phyloP scores from a whole-genome alignment of 1,284 basidiomycete species.

The Pseudozyma thailandica region DNA sequence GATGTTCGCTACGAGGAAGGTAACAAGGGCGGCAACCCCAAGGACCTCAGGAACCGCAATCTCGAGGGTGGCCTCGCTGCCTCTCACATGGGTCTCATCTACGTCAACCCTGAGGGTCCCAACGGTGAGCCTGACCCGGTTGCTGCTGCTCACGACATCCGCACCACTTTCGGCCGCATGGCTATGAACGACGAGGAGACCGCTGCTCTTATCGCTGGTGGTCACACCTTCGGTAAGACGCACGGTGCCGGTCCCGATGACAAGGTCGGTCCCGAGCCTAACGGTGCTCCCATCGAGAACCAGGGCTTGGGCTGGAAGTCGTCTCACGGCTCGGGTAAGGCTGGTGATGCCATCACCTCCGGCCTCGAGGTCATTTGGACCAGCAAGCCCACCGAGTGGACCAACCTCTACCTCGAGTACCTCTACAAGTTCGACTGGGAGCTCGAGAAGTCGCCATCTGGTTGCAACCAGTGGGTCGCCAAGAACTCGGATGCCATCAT shows the following conservation, averaged over 20 bases:
- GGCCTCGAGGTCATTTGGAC: slow-evolving; percentile 42
- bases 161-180: slow-evolving; percentile 46
- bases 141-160: slow-evolving; percentile 41
- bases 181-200: slow-evolving; percentile 48
- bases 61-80: slow-evolving; percentile 29
- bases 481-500: slow-evolving; percentile 47
- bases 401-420: slow-evolving; percentile 48
- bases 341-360: slow-evolving; percentile 32
- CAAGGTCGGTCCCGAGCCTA: slow-evolving; percentile 39
- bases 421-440: slow-evolving; percentile 48
- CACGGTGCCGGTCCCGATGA: slow-evolving; percentile 44
- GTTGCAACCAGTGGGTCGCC: slow-evolving; percentile 43
- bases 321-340: slow-evolving; percentile 38
- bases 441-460: slow-evolving; percentile 44
- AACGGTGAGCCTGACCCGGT: slow-evolving; percentile 37
- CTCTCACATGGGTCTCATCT: slow-evolving; percentile 47
- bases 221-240: slow-evolving; percentile 47
- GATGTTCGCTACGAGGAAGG: slow-evolving; percentile 42
- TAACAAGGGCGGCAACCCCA: slow-evolving; percentile 30
- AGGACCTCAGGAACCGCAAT: slow-evolving; percentile 42
- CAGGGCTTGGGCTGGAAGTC: slow-evolving; percentile 39
- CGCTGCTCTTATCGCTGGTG: slow-evolving; percentile 44
- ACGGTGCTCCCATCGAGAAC: slow-evolving; percentile 32
- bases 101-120: slow-evolving; percentile 49
- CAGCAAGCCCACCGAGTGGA: slow-evolving; percentile 45